Conservation (phyloP, 2,329 filamentous ascomycete genomes). For the Ceratocystis papillata region DNA sequence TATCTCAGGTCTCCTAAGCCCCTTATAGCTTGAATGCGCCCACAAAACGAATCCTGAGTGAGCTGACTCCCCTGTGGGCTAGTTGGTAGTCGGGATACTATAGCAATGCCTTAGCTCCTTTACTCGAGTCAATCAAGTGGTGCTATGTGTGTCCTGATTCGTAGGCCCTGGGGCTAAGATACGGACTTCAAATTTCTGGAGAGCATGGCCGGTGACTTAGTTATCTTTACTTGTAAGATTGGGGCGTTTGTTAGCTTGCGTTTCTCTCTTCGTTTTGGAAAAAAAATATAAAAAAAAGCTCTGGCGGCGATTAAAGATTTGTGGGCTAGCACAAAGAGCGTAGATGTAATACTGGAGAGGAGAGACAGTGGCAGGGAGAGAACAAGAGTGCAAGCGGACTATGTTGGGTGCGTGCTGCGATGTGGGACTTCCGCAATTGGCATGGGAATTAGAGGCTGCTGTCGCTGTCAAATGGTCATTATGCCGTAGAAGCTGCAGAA, state of each 20-base stretch:
- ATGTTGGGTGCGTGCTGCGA: neutral
- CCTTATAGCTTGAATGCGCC: neutral
- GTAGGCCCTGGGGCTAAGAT: neutral
- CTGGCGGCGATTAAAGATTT: neutral
- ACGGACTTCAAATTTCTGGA: neutral
- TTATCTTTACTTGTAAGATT: neutral
- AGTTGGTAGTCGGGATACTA: neutral
- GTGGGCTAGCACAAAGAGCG: neutral
- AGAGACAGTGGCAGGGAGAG: neutral
- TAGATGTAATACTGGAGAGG: neutral
- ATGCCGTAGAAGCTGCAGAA: neutral
- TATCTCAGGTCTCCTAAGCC: neutral
- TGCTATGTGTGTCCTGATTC: neutral
- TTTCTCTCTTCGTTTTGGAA: neutral
- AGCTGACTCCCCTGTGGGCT: neutral
- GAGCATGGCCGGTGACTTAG: neutral
- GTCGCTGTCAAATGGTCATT: neutral
- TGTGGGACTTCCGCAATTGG: neutral
- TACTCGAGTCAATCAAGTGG: neutral
- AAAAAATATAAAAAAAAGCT: neutral
- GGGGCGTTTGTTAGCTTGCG: neutral
- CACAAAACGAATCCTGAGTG: neutral
- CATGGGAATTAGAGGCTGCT: neutral
- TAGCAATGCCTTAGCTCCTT: neutral
- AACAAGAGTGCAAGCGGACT: neutral